These are phyloP conservation scores for Auxenochlorella protothecoides DNA, from an alignment of 139 green algal genomes.

Conservation along the genomic window DNA sequence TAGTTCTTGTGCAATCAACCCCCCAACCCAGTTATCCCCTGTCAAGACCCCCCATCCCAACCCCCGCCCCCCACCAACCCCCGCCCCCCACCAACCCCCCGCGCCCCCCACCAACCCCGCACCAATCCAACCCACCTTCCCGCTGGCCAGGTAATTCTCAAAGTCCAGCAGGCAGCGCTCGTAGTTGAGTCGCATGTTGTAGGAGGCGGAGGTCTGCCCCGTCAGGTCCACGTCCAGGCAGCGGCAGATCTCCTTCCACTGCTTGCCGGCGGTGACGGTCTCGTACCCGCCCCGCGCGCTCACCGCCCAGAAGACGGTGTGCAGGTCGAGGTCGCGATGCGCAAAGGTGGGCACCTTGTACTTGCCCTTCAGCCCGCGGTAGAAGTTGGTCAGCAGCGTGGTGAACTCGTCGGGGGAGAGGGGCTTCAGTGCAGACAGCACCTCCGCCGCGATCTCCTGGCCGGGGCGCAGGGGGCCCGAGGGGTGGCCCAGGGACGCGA, in stretches of 20 bases:
- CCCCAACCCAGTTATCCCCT: too few species aligned
- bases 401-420: constrained; percentile 31
- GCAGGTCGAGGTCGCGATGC: constrained; percentile 55
- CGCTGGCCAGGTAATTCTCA: constrained; percentile 56
- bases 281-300: constrained; percentile 58
- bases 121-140: constrained; percentile 1
- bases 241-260: constrained; percentile 62
- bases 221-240: constrained; percentile 43
- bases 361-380: constrained; percentile 31
- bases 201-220: constrained; percentile 50
- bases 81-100: not conserved
- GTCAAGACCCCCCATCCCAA: too few species aligned
- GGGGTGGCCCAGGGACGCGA: not conserved
- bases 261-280: constrained; percentile 44
- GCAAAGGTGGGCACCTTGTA: constrained; percentile 61
- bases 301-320: constrained; percentile 61
- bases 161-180: constrained; percentile 71
- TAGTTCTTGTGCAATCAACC: too few species aligned
- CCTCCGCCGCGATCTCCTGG: constrained; percentile 12
- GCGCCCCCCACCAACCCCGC: not conserved
- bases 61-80: too few species aligned
- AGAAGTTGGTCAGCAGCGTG: constrained; percentile 44
- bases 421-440: constrained; percentile 26
- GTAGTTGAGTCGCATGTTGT: constrained; percentile 68
- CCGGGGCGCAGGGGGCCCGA: constrained; percentile 14